Percentiles rank a stretch among this genome's conserved stretches.
Evolutionary conservation across 805 yeast species (phyloP).

Genomic region (Candida golubevii): DNA sequence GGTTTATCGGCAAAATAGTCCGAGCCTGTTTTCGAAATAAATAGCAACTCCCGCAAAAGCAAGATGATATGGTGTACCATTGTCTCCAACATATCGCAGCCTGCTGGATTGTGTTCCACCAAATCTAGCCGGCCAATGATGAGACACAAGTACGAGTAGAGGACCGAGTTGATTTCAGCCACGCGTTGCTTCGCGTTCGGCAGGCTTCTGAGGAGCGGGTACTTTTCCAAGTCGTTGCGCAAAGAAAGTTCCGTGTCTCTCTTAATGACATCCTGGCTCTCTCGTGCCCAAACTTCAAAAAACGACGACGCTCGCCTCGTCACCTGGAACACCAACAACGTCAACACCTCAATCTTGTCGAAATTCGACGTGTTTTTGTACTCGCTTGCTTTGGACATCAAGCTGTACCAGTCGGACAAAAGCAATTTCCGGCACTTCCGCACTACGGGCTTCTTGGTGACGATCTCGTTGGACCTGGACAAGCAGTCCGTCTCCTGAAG

Average conservation of each 20-base stretch:
- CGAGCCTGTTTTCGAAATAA: slow-evolving; percentile 50
- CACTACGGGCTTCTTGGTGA: slow-evolving; percentile 56
- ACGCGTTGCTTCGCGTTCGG: slow-evolving; percentile 63
- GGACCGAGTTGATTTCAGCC: slow-evolving; percentile 56
- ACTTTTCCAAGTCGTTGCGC: slow-evolving; percentile 34
- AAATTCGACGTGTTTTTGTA: slow-evolving; percentile 59
- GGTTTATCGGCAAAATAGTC: slow-evolving; percentile 37
- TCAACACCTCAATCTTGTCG: slow-evolving; percentile 57
- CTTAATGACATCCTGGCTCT: slow-evolving; percentile 46
- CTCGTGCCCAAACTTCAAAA: slow-evolving; percentile 68
- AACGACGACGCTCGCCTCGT: slow-evolving; percentile 60
- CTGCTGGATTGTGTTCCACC: slow-evolving; percentile 67
- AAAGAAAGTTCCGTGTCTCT: slow-evolving; percentile 31
- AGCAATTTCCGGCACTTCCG: slow-evolving; percentile 63
- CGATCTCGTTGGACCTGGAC: slow-evolving; percentile 68
- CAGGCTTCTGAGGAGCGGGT: slow-evolving; percentile 46
- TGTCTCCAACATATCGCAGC: slow-evolving; percentile 63
- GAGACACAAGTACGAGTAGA: slow-evolving; percentile 59
- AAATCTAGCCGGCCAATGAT: slow-evolving; percentile 74
- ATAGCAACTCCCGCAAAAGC: slow-evolving; percentile 57
- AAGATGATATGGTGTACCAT: slow-evolving; percentile 66
- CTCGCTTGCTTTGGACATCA: slow-evolving; percentile 73
- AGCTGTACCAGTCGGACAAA: slow-evolving; percentile 72
- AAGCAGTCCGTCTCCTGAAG: slow-evolving; percentile 68
- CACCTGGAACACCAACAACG: slow-evolving; percentile 63